phyloP scores from a whole-genome alignment of 371 early-diverging fungal genomes.

The Umbelopsis sp. region DNA sequence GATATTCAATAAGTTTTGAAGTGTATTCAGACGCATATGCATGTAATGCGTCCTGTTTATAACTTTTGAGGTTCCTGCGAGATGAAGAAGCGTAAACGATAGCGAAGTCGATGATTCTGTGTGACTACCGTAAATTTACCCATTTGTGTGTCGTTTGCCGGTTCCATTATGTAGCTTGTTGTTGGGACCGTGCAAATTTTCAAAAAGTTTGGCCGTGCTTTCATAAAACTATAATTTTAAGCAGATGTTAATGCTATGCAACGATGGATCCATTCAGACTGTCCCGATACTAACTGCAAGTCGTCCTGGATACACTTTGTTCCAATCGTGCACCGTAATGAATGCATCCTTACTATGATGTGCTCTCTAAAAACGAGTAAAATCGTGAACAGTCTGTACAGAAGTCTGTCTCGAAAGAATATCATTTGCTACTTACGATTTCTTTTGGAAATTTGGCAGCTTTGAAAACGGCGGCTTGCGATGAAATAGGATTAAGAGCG shows the following conservation, averaged over 20 bases:
- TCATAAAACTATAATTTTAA: not conserved
- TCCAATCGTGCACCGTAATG: not conserved
- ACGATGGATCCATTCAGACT: not conserved
- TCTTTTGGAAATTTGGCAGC: constrained; percentile 9
- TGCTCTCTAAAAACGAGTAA: not conserved
- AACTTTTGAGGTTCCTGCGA: not conserved
- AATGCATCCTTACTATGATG: not conserved
- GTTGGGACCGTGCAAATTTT: not conserved
- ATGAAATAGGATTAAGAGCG: constrained; percentile 1
- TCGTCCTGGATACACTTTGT: not conserved
- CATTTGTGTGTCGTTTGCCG: not conserved
- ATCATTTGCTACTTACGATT: not conserved
- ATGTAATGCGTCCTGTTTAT: not conserved
- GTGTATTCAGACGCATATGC: not conserved
- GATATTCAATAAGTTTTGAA: not conserved
- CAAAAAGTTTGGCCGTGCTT: constrained; percentile 2
- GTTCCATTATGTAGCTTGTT: not conserved
- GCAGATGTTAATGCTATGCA: not conserved
- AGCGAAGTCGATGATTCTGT: not conserved
- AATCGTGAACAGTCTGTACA: not conserved
- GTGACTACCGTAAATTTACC: not conserved
- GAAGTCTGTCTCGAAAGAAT: not conserved
- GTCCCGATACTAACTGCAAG: not conserved
- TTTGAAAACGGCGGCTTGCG: constrained; percentile 7
- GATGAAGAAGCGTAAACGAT: no score